These are phyloP conservation scores for Elsinoe fawcettii DNA, from an alignment of 2,329 filamentous ascomycete species.

Conservation along the genomic window DNA sequence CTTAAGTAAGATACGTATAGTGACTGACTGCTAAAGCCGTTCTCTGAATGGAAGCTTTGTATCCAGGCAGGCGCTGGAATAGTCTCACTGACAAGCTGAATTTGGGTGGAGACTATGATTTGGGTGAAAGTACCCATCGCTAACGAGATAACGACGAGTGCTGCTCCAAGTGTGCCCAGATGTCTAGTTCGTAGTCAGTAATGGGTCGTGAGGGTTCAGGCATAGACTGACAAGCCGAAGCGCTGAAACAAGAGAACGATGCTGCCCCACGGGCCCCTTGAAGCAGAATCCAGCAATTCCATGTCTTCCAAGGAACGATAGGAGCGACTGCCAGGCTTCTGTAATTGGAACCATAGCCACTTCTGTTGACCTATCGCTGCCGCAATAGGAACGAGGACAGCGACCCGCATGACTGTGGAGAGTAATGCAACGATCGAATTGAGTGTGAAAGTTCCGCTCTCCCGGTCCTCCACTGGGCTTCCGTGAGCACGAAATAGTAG, in stretches of 20 bases:
- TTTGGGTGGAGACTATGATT: constrained; percentile 15
- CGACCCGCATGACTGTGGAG: constrained; percentile 16
- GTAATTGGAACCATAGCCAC: constrained; percentile 20
- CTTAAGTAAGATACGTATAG: background rate
- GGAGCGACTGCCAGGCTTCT: background rate
- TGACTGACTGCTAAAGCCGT: background rate
- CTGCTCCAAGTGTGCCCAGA: constrained; percentile 17
- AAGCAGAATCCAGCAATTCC: constrained; percentile 19
- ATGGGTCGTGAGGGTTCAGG: background rate
- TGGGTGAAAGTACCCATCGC: constrained; percentile 17
- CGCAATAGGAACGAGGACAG: constrained; percentile 19
- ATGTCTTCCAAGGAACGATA: constrained; percentile 19
- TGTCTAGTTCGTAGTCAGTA: background rate
- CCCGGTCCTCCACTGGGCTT: constrained; percentile 17
- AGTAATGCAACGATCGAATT: constrained; percentile 20
- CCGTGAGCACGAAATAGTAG: constrained; percentile 17
- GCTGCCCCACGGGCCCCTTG: constrained; percentile 20
- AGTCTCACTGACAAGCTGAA: background rate
- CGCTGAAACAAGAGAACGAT: constrained; percentile 15
- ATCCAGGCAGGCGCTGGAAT: background rate
- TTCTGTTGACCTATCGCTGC: constrained; percentile 21
- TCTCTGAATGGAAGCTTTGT: background rate
- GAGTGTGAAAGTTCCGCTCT: constrained; percentile 18
- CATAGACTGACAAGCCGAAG: background rate
- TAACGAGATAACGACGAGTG: constrained; percentile 15